Percentiles rank a stretch among this genome's conserved stretches.
Conservation (phyloP, 2,329 filamentous ascomycete genomes). For the Cryphonectria carpinicola region DNA sequence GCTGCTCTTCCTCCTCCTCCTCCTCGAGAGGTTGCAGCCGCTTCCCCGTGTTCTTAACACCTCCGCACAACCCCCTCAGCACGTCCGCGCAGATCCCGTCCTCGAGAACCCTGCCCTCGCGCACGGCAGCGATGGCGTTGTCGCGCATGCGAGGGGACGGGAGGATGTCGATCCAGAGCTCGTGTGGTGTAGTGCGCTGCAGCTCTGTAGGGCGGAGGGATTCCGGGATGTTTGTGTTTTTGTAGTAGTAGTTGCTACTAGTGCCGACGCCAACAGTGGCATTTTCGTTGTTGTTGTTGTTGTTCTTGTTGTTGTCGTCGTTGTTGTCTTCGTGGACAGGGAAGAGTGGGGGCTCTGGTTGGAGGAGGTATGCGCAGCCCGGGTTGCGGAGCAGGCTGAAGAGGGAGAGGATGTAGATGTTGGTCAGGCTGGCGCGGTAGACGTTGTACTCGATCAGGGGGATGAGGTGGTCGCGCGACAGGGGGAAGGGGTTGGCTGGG, state of each 20-base stretch:
- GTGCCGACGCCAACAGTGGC: background rate
- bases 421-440: constrained; percentile 40
- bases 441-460: constrained; percentile 44
- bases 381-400: constrained; percentile 30
- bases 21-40: background rate
- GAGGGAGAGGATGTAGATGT: constrained; percentile 38
- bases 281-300: constrained; percentile 8
- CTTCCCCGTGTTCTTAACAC: background rate
- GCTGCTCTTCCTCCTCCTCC: background rate
- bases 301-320: background rate
- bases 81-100: constrained; percentile 29
- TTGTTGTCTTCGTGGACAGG: constrained; percentile 2
- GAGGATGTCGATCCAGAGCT: constrained; percentile 33
- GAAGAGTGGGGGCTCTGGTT: constrained; percentile 30
- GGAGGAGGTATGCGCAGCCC: constrained; percentile 25
- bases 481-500: constrained; percentile 29
- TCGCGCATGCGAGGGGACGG: constrained; percentile 33
- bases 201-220: constrained; percentile 34
- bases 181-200: constrained; percentile 34
- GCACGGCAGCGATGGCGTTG: constrained; percentile 30
- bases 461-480: constrained; percentile 39
- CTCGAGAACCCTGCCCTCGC: constrained; percentile 23
- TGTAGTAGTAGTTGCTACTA: constrained; percentile 11
- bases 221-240: constrained; percentile 28
- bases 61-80: constrained; percentile 13